Conservation (phyloP, 345 rosid genomes). For the Brassica nigra region DNA sequence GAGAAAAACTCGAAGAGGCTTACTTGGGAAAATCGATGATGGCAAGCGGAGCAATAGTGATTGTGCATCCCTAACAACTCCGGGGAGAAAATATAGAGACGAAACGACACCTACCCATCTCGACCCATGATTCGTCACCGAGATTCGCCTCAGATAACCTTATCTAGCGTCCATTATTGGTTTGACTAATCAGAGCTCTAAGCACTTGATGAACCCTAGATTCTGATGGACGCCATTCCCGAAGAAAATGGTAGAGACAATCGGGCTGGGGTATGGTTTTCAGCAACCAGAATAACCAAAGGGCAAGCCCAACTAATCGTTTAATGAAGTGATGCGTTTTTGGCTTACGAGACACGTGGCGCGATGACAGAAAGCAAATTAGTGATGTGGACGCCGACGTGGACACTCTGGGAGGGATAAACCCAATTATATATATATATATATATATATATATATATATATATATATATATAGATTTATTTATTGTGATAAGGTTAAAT, state of each 20-base stretch:
- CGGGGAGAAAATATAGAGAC: no score
- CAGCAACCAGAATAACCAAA: not conserved
- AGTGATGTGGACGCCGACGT: no score
- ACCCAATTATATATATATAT: no score
- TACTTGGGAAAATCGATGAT: constrained; percentile 29
- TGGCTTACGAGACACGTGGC: no score
- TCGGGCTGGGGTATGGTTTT: not conserved
- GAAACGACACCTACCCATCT: not conserved
- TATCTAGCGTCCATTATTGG: not conserved
- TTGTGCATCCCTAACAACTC: no score
- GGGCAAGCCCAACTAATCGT: not conserved
- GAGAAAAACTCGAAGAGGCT: constrained; percentile 5
- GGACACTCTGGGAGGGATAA: no score
- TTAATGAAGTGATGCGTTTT: no score
- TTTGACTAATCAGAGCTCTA: not conserved
- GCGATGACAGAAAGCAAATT: no score
- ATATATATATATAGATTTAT: no score
- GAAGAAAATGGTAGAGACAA: not conserved
- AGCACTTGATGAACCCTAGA: not conserved
- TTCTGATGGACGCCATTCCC: not conserved
- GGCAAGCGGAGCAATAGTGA: not conserved
- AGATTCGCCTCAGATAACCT: not conserved
- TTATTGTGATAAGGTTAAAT: no score
- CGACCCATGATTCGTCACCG: not conserved
- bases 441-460: no score